Conservation (phyloP, 345 rosid genomes). For the Streptanthus diversifolius region DNA sequence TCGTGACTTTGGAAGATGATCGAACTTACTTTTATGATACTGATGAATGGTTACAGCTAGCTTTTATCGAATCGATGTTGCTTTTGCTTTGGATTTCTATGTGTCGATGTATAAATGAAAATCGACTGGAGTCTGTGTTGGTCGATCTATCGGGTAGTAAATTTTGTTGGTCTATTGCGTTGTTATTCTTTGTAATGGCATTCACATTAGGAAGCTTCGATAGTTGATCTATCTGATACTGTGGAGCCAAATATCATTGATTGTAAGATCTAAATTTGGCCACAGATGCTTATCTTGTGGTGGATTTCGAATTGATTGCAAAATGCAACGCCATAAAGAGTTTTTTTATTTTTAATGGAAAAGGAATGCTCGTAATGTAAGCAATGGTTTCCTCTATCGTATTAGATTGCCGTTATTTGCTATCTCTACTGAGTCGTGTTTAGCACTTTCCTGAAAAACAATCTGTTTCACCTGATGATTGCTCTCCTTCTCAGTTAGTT, state of each 20-base stretch:
- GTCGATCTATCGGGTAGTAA: constrained; percentile 1
- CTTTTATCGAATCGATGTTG: constrained; percentile 1
- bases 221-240: background rate
- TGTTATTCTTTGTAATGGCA: constrained; percentile 2
- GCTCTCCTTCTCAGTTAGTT: constrained; percentile 18
- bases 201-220: background rate
- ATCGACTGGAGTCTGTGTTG: background rate
- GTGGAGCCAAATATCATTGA: background rate
- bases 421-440: background rate
- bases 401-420: constrained; percentile 26
- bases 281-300: background rate
- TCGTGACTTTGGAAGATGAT: constrained; percentile 37
- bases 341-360: background rate
- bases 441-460: constrained; percentile 18
- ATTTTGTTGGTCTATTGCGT: background rate
- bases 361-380: constrained; percentile 12
- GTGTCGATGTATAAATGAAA: background rate
- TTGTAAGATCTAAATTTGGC: background rate
- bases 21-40: background rate
- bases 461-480: constrained; percentile 1
- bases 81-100: constrained; percentile 23
- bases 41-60: background rate
- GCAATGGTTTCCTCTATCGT: constrained; percentile 24
- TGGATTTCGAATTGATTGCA: background rate
- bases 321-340: background rate